phyloP scores from a whole-genome alignment of 2,329 filamentous ascomycete genomes.

The Allantophomopsis lycopodina region DNA sequence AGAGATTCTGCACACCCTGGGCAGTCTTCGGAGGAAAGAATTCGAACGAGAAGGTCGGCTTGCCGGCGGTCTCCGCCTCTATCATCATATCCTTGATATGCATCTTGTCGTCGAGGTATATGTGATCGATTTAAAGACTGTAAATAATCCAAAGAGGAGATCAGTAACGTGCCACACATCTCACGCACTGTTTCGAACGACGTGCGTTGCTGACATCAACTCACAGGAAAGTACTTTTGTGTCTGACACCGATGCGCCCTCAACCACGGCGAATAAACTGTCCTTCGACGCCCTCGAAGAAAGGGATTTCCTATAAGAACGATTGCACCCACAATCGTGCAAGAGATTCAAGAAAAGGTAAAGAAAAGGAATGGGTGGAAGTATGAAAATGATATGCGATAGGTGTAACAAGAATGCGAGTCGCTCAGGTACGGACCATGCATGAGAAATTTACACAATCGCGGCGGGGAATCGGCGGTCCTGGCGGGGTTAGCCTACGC shows the following conservation, averaged over 20 bases:
- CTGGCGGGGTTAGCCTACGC: too few species aligned
- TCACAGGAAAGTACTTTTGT: neutral
- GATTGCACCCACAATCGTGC: too few species aligned
- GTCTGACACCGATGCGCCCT: too few species aligned
- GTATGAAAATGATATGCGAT: too few species aligned
- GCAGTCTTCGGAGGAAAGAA: slow-evolving; percentile 98
- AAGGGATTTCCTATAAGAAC: too few species aligned
- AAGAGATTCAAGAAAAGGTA: too few species aligned
- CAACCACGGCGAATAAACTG: too few species aligned
- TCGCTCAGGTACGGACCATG: neutral
- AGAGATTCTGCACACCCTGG: slow-evolving; percentile 96
- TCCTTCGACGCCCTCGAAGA: too few species aligned
- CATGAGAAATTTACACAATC: too few species aligned
- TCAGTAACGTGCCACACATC: neutral
- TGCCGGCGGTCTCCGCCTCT: slow-evolving; percentile 63
- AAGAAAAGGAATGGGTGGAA: too few species aligned
- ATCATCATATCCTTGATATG: slow-evolving; percentile 88
- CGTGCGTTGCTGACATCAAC: neutral
- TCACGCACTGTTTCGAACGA: neutral
- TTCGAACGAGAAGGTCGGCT: slow-evolving; percentile 94
- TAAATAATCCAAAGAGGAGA: neutral
- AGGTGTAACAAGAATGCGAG: neutral
- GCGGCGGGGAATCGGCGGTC: too few species aligned
- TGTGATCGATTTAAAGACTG: too few species aligned
- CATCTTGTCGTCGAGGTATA: slow-evolving; percentile 42